A percentile compares a stretch with the other conserved stretches of the same genome.
phyloP scores from a whole-genome alignment of 495 filamentous ascomycete species.

The Aspergillus cavernicola region DNA sequence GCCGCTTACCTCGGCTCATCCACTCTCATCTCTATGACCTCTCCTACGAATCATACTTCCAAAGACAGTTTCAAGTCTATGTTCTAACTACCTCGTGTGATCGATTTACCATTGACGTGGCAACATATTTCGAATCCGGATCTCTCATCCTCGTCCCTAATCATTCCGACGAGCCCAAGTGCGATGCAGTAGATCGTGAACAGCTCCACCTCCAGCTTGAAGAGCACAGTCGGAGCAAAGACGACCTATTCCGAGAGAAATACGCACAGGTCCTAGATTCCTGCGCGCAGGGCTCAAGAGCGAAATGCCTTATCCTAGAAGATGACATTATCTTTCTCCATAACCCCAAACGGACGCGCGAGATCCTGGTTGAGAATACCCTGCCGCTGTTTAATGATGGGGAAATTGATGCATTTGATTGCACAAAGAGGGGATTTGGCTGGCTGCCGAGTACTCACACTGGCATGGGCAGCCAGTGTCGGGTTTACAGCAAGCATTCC shows the following conservation, averaged over 20 bases:
- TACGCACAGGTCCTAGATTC: background rate
- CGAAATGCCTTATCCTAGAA: background rate
- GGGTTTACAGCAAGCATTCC: background rate
- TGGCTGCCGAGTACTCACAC: background rate
- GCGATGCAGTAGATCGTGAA: background rate
- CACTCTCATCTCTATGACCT: background rate
- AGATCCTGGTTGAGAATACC: background rate
- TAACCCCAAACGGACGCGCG: background rate
- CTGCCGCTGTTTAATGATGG: background rate
- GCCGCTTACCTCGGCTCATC: background rate
- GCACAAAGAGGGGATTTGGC: background rate
- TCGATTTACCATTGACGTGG: background rate
- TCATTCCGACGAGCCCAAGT: background rate
- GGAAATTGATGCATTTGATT: background rate
- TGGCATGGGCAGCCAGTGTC: background rate
- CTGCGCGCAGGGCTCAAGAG: background rate
- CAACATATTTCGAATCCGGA: background rate
- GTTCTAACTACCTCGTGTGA: background rate
- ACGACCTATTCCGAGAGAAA: background rate
- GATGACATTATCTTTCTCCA: background rate
- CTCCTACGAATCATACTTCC: background rate
- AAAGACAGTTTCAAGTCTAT: background rate
- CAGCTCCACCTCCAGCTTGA: background rate
- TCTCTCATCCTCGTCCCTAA: background rate
- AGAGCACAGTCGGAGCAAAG: background rate